Evolutionary conservation across 345 rosid species (phyloP).

Genomic region (Capsella bursapastoris): DNA sequence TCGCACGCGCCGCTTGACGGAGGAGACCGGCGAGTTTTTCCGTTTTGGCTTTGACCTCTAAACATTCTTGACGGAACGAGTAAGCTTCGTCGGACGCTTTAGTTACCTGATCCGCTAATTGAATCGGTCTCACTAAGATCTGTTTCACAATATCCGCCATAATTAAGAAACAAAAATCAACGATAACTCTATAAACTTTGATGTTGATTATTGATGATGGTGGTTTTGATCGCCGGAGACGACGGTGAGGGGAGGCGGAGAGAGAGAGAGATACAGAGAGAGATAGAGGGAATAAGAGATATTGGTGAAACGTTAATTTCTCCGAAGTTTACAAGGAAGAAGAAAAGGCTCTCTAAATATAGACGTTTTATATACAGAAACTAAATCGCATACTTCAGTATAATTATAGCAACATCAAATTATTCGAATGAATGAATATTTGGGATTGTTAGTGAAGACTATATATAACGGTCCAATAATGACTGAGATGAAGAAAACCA

Average conservation of each 20-base stretch:
- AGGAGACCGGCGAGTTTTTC: constrained; percentile 71
- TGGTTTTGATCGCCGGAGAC: constrained; percentile 47
- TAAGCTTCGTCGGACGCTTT: constrained; percentile 70
- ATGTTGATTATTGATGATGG: constrained; percentile 4
- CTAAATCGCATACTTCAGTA: constrained; percentile 18
- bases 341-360: constrained; percentile 22
- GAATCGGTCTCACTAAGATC: constrained; percentile 70
- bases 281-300: neutral
- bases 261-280: constrained; percentile 23
- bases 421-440: neutral
- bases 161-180: neutral
- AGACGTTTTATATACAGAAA: constrained; percentile 28
- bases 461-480: constrained; percentile 12
- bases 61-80: constrained; percentile 77
- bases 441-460: neutral
- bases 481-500: no score
- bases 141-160: constrained; percentile 83
- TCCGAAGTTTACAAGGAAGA: constrained; percentile 38
- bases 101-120: constrained; percentile 71
- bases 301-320: constrained; percentile 48
- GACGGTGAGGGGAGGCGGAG: constrained; percentile 39
- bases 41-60: constrained; percentile 68
- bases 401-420: neutral
- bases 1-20: constrained; percentile 81
- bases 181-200: neutral